Percentiles rank a stretch among this genome's conserved stretches.
phyloP scores from a whole-genome alignment of 2,329 filamentous ascomycete genomes.

The Shiraia bambusicola region DNA sequence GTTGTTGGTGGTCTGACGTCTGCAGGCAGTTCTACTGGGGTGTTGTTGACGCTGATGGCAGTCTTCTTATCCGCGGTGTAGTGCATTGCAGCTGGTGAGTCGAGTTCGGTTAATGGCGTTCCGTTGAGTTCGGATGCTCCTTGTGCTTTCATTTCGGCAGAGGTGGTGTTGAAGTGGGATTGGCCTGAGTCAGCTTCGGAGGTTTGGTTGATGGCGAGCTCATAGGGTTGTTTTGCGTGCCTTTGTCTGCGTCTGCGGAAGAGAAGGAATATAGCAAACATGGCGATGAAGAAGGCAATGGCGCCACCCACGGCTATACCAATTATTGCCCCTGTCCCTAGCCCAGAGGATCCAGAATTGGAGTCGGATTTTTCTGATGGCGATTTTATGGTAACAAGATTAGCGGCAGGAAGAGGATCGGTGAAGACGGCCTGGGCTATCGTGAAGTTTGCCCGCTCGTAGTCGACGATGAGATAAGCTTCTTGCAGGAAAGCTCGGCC shows the following conservation, averaged over 20 bases:
- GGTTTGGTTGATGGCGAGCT: conserved; percentile 23
- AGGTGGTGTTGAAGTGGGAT: conserved; percentile 1
- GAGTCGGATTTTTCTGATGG: conserved; percentile 1
- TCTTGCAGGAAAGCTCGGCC: conserved; percentile 70
- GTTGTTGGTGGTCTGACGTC: conserved; percentile 20
- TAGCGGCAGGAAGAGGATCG: conserved; percentile 31
- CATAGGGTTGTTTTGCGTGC: conserved; percentile 16
- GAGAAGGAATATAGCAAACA: conserved; percentile 25
- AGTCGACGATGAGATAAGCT: conserved; percentile 55
- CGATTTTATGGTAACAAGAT: conserved; percentile 32
- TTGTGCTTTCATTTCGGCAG: conserved; percentile 16
- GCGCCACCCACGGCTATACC: conserved; percentile 35
- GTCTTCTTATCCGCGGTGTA: conserved; percentile 22
- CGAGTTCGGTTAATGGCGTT: conserved; percentile 28
- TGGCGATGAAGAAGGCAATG: conserved; percentile 18
- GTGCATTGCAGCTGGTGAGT: conserved; percentile 12
- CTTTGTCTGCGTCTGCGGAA: conserved; percentile 22
- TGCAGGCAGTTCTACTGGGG: conserved; percentile 27
- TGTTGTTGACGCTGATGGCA: conserved; percentile 21
- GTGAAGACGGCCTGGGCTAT: conserved; percentile 43
- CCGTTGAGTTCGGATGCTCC: conserved; percentile 28
- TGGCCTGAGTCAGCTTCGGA: conserved; percentile 18
- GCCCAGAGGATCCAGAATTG: conserved; percentile 7
- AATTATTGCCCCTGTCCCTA: conserved; percentile 33
- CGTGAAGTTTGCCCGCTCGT: conserved; percentile 50